Percentiles rank a stretch among this genome's conserved stretches.
Conservation (phyloP, 2,329 filamentous ascomycete genomes). For the Diaporthe eres region DNA sequence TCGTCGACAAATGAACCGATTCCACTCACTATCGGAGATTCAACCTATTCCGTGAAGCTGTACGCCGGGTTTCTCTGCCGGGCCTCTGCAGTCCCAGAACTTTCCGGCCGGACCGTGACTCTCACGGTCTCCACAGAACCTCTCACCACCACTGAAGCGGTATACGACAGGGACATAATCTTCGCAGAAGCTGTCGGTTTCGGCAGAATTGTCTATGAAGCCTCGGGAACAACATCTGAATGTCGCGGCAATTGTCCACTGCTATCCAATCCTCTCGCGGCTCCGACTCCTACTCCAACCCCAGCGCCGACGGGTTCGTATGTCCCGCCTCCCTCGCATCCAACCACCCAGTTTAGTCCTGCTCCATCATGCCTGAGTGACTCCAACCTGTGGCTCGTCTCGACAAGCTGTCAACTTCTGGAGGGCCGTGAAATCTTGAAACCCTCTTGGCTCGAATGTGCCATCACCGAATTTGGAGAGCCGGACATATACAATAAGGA, state of each 20-base stretch:
- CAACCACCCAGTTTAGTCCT: not conserved
- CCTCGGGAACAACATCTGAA: not conserved
- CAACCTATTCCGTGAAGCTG: not conserved
- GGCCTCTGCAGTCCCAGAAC: not conserved
- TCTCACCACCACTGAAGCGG: not conserved
- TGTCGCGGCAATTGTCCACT: not conserved
- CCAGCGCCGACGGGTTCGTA: not conserved
- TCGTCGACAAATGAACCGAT: not conserved
- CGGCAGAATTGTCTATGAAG: not conserved
- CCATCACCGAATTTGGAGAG: not conserved
- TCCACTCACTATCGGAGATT: not conserved
- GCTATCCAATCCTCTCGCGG: not conserved
- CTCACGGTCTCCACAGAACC: not conserved
- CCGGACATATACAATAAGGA: not conserved
- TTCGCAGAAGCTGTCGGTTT: not conserved
- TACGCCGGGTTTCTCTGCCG: not conserved
- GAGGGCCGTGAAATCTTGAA: not conserved
- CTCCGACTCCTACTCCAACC: not conserved
- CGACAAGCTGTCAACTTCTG: not conserved
- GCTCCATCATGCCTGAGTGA: constrained; percentile 2
- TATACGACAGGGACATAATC: not conserved
- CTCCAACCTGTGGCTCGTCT: not conserved
- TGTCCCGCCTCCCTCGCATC: not conserved
- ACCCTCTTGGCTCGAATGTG: not conserved
- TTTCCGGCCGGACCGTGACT: not conserved